Conservation (phyloP, 192 early-diverging fungal species). For the Paraglomus occultum region DNA sequence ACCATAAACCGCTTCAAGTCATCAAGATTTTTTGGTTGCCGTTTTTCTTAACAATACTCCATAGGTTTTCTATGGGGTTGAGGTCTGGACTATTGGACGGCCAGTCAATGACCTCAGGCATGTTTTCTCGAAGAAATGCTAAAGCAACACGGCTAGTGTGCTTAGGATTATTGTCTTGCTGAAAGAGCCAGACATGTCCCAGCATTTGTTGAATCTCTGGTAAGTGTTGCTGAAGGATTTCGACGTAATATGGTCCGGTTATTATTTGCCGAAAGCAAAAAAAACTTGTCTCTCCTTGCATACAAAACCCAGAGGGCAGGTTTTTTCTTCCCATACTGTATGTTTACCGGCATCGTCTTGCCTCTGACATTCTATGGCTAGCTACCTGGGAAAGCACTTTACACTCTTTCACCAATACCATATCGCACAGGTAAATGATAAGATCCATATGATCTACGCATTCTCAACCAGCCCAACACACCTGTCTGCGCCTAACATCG, state of each 20-base stretch:
- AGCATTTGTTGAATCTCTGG: slow-evolving; percentile 15
- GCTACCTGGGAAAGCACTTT: too few relatives aligned
- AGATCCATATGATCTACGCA: too few relatives aligned
- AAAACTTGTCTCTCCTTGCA: slow-evolving; percentile 1
- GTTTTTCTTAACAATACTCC: not conserved
- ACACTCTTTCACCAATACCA: too few relatives aligned
- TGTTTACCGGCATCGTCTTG: too few relatives aligned
- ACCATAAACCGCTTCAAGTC: too few relatives aligned
- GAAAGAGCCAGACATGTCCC: not conserved
- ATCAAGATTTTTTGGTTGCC: too few relatives aligned
- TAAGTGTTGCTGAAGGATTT: slow-evolving; percentile 4
- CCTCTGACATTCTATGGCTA: too few relatives aligned
- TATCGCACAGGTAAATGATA: too few relatives aligned
- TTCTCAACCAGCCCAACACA: too few relatives aligned
- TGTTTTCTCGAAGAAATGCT: slow-evolving; percentile 9
- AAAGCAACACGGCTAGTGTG: slow-evolving; percentile 11
- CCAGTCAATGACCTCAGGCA: slow-evolving; percentile 10
- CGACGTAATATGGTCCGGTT: slow-evolving; percentile 5
- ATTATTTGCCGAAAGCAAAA: slow-evolving; percentile 23
- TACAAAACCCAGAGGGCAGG: slow-evolving; percentile 20
- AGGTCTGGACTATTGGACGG: slow-evolving; percentile 2
- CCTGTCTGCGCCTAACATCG: too few relatives aligned
- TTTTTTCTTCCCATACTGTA: too few relatives aligned
- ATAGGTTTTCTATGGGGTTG: not conserved
- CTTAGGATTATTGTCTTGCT: slow-evolving; percentile 22